phyloP scores from a whole-genome alignment of 2,329 filamentous ascomycete species.

The Alternaria rosae region DNA sequence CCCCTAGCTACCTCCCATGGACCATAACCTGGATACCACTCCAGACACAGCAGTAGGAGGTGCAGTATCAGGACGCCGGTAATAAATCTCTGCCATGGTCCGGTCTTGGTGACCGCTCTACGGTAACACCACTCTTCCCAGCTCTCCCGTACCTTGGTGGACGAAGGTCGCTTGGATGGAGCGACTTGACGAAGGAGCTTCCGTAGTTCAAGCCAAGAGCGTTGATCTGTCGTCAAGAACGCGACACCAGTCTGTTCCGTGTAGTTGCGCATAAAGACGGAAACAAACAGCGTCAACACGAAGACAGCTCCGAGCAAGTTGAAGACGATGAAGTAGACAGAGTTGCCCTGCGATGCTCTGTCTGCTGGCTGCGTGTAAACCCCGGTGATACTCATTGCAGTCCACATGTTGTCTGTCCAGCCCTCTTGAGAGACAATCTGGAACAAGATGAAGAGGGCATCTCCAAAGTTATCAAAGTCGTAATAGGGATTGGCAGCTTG shows the following conservation, averaged over 20 bases:
- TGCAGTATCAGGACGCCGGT: constrained; percentile 83
- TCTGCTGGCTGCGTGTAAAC: constrained; percentile 74
- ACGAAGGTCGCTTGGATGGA: constrained; percentile 89
- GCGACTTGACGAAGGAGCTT: constrained; percentile 93
- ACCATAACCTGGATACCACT: constrained; percentile 78
- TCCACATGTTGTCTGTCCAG: constrained; percentile 93
- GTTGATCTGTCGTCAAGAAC: constrained; percentile 92
- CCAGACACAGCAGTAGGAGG: constrained; percentile 80
- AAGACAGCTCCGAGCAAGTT: constrained; percentile 97
- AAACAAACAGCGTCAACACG: constrained; percentile 95
- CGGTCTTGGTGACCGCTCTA: constrained; percentile 90
- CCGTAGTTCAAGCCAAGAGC: constrained; percentile 93
- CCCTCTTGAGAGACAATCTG: constrained; percentile 99
- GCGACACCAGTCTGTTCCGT: constrained; percentile 98
- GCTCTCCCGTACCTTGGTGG: constrained; percentile 71
- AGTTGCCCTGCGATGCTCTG: constrained; percentile 79
- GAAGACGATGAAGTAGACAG: constrained; percentile 93
- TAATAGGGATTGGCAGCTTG: constrained; percentile 83
- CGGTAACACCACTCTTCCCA: constrained; percentile 97
- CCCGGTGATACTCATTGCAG: constrained; percentile 81
- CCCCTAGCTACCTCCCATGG: constrained; percentile 75
- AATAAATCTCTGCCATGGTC: constrained; percentile 85
- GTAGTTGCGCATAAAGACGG: constrained; percentile 99
- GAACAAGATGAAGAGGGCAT: constrained; percentile 93
- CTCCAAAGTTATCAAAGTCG: constrained; percentile 94